Evolutionary conservation across 2,329 filamentous ascomycete genomes (phyloP).

Genomic region (Colletotrichum gloeosporioides): DNA sequence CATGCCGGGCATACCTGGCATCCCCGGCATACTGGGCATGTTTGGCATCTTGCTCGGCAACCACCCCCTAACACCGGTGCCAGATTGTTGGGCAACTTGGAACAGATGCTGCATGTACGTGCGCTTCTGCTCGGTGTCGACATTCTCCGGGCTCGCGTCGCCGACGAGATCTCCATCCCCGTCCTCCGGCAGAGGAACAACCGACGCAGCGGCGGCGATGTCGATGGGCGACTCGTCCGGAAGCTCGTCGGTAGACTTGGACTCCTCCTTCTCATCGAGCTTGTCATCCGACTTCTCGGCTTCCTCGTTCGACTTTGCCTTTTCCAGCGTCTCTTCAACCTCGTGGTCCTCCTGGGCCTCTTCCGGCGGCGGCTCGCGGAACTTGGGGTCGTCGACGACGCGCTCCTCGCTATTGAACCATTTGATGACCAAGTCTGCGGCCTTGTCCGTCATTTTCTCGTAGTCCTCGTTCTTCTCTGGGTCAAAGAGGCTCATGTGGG

Average conservation of each 20-base stretch:
- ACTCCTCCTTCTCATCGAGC: slow-evolving; percentile 12
- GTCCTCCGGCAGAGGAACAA: slow-evolving; percentile 52
- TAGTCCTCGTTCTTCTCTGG: slow-evolving; percentile 68
- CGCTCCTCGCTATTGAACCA: slow-evolving; percentile 59
- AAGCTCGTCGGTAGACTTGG: slow-evolving; percentile 25
- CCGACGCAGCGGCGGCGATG: slow-evolving; percentile 56
- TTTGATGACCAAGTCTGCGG: slow-evolving; percentile 59
- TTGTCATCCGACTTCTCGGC: slow-evolving; percentile 24
- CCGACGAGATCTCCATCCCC: slow-evolving; percentile 37
- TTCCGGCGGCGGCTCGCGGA: slow-evolving; percentile 43
- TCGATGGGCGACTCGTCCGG: slow-evolving; percentile 54
- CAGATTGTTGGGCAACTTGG: slow-evolving; percentile 52
- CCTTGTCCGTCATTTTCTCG: slow-evolving; percentile 64
- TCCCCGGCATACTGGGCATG: slow-evolving; percentile 34
- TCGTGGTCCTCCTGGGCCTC: slow-evolving; percentile 34
- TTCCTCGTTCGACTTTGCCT: slow-evolving; percentile 29
- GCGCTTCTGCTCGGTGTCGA: slow-evolving; percentile 38
- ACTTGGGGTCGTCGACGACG: slow-evolving; percentile 51
- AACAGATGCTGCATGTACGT: slow-evolving; percentile 57
- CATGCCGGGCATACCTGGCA: slow-evolving; percentile 35
- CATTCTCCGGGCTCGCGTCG: slow-evolving; percentile 35
- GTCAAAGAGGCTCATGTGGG: slow-evolving; percentile 72
- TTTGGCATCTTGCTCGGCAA: slow-evolving; percentile 51
- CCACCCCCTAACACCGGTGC: slow-evolving; percentile 50
- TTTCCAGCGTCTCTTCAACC: slow-evolving; percentile 36